Evolutionary conservation across 176 grass and related monocot species (phyloP), one percentile per base, ranked within the genome.

Genomic region (Poa annua): DNA sequence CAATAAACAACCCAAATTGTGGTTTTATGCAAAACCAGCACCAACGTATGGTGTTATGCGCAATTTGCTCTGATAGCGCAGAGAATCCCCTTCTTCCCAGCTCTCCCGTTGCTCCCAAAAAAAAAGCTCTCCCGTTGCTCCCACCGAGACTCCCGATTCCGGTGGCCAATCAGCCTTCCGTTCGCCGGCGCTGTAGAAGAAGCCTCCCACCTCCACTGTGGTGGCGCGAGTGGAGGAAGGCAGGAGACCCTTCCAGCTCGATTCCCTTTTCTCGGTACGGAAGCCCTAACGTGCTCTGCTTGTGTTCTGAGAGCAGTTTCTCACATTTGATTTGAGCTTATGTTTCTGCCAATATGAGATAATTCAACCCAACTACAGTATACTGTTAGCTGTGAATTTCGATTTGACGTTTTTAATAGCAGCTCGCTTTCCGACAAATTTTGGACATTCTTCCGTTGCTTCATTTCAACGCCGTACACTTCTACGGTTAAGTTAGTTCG

Each of bases 211-310:
- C 6, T 11, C 45, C 15, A 73, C 13, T 8, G 24, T 13, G 14
- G 42, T 26, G 25, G 71, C 22, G 14, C 35, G 35, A 70, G 66
- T 71, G 71, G 45, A 49, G 22, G 45, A 50, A 51, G 71, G 25
- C 71, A 1, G 45, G 44, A 51, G 71, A 74, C 51, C 71, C 25
- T 25, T 51, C 71, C 71, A 32, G 45, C 14, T 24, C 16, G 14
- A 73, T 73, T 73, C 45, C 41, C 70, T 5, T 73, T 73, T 73
- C 12, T 26, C 21, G 42, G 69, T 72, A 72, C 41, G 69, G n/a
- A 69, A 72, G 12, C 42, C 42, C 41, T 72, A 72, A 70, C 19
- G 19, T 39, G 36, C 9, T 42, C 19, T 42, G 66, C 9, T 69
- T 69, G 35, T 17, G 35, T 69, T 67, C 34, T n/a, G 34, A 41